Base-by-base conservation (phyloP, 2,329 filamentous ascomycete genomes). In the Apiospora phragmitis region DNA sequence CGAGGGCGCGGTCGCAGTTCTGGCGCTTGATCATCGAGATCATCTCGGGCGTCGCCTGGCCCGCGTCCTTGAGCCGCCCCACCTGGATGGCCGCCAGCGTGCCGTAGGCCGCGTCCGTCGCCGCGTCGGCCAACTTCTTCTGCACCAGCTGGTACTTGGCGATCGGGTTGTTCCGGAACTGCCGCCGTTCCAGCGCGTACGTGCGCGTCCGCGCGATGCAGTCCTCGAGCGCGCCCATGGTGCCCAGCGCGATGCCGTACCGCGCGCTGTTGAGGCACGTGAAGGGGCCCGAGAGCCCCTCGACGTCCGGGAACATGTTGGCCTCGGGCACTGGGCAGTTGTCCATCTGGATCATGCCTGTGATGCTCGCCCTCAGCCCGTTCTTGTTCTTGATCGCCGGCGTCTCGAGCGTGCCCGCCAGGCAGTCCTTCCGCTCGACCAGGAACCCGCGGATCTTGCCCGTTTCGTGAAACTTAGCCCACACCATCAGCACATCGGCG, bases 301-400 rank as follows among this genome's bases (percentile, higher is more conserved):
- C 93, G 6, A 97, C 89, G 1, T 93, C 89, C 0, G 95, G 95
- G 77, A 99, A 94, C 94, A 99, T 97, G 84, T 98, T 97, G 76
- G 90, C 93, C 75, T 92, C 90, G 0, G 94, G 91, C 0, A 99
- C 94, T 0, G 96, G 95, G 75, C 93, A 95, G 73, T 93, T 91
- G 74, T 98, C 95, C 79, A 99, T 88, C 76, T 97, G 94, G 75
- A 99, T 98, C 96, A 98, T 98, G 70, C 96, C 96, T 0, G 96
- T 99, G 73, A 98, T 93, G 16, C 94, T 97, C 16, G 96, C 96
- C 71, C 96, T 89, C 42, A 99, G 89, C 1, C 95, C 96, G 73
- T 93, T 98, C 88, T 99, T 99, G 85, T 98, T 90, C 85, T 97
- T 97, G 81, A 99, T 92, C 16, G 93, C 85, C 1, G 96, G 96